These are phyloP conservation scores for Komagataella kurtzmanii DNA, from an alignment of 805 yeast species.

Conservation along the genomic window DNA sequence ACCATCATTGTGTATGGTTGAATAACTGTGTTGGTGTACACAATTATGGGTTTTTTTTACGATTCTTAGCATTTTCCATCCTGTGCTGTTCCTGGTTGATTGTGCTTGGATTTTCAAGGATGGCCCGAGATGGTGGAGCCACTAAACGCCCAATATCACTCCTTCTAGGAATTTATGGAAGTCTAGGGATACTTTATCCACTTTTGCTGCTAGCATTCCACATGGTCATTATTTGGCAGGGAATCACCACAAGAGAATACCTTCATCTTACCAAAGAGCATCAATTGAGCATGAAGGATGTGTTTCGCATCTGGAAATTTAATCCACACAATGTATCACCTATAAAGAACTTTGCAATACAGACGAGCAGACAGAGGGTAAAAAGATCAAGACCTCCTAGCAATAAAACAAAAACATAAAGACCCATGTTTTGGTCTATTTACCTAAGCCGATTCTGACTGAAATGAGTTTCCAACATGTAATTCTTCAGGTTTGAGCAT, in stretches of 20 bases:
- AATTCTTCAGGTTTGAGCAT: too few relatives aligned
- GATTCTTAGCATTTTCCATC: constrained; percentile 28
- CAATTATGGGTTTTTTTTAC: constrained; percentile 50
- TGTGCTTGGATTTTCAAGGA: constrained; percentile 18
- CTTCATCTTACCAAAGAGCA: constrained; percentile 21
- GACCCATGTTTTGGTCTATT: background rate
- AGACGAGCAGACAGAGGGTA: background rate
- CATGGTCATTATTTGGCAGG: constrained; percentile 35
- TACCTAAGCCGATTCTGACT: too few relatives aligned
- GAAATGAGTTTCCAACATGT: too few relatives aligned
- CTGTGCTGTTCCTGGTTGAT: constrained; percentile 16
- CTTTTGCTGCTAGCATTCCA: constrained; percentile 38
- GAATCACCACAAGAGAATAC: constrained; percentile 65
- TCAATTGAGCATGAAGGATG: background rate
- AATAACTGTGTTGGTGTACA: constrained; percentile 69
- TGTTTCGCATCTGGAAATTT: background rate
- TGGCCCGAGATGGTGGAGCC: constrained; percentile 8
- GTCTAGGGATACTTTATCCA: constrained; percentile 41
- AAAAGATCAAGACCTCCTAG: background rate
- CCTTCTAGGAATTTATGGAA: constrained; percentile 36
- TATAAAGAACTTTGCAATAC: background rate
- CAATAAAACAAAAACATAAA: too few relatives aligned
- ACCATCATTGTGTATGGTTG: constrained; percentile 62
- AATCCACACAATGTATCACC: background rate
- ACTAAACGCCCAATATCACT: constrained; percentile 24